Percentiles rank a stretch among this genome's conserved stretches.
Evolutionary conservation across 306 rosid species (phyloP).

Genomic region (Castanea crenata): DNA sequence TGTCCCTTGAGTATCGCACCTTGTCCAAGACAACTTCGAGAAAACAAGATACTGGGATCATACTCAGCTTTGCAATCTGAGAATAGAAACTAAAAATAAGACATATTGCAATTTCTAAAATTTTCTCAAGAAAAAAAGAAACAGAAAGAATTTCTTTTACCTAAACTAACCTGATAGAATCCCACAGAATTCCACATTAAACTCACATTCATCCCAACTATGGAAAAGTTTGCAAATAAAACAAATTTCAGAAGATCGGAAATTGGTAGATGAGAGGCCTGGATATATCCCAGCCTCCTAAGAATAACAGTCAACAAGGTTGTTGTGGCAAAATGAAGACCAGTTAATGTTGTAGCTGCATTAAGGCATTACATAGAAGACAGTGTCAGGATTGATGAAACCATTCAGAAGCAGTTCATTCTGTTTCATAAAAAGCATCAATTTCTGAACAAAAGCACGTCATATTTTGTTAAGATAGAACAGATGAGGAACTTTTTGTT

Average conservation of each 20-base stretch:
- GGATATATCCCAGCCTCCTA: constrained; percentile 66
- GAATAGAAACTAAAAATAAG: constrained; percentile 17
- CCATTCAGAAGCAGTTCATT: constrained; percentile 16
- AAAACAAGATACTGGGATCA: constrained; percentile 83
- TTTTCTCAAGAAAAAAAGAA: not conserved
- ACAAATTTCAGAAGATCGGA: constrained; percentile 69
- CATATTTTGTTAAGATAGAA: not conserved
- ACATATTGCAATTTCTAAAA: constrained; percentile 11
- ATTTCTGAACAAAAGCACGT: not conserved
- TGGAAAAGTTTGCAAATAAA: constrained; percentile 74
- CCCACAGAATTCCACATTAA: constrained; percentile 93
- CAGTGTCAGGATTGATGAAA: constrained; percentile 18
- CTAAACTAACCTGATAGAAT: constrained; percentile 67
- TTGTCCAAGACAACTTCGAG: constrained; percentile 70
- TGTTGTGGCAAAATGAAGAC: constrained; percentile 75
- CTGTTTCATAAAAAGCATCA: constrained; percentile 1
- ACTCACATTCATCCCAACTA: constrained; percentile 85
- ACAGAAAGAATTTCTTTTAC: constrained; percentile 9
- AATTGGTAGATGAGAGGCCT: constrained; percentile 60
- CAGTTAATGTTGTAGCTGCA: constrained; percentile 84
- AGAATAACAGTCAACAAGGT: constrained; percentile 55
- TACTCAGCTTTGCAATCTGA: constrained; percentile 86
- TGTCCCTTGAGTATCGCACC: constrained; percentile 71
- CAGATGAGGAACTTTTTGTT: not conserved
- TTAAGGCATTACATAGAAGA: constrained; percentile 19